Conservation (phyloP, 192 early-diverging fungal genomes). For the Backusella sp. region DNA sequence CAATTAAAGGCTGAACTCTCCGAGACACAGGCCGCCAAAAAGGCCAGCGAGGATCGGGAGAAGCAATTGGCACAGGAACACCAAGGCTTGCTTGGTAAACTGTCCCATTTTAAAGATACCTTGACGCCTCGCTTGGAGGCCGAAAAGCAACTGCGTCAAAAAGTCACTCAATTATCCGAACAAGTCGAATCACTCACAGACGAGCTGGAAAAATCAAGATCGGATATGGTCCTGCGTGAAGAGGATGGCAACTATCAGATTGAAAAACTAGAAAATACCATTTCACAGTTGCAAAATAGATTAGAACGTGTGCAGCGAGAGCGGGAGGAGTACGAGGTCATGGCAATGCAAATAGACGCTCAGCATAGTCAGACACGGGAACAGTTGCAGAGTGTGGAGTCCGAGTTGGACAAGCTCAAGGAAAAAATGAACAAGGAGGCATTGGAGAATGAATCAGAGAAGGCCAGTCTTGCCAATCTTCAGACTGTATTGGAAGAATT, state of each 20-base stretch:
- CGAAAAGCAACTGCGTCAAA: constrained; percentile 69
- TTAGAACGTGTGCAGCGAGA: constrained; percentile 60
- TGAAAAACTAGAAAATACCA: constrained; percentile 46
- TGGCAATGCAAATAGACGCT: constrained; percentile 58
- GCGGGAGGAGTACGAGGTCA: constrained; percentile 57
- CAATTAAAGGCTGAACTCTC: constrained; percentile 22
- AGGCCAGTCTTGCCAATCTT: constrained; percentile 68
- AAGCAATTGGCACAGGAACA: constrained; percentile 51
- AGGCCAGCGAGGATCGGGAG: constrained; percentile 37
- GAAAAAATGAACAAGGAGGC: constrained; percentile 45
- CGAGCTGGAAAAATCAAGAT: constrained; percentile 56
- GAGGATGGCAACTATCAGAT: constrained; percentile 60
- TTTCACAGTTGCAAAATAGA: constrained; percentile 53
- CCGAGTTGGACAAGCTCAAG: constrained; percentile 48
- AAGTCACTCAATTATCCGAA: constrained; percentile 51
- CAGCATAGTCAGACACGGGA: constrained; percentile 51
- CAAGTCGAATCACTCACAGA: constrained; percentile 45
- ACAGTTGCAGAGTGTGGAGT: constrained; percentile 32
- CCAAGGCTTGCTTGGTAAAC: constrained; percentile 68
- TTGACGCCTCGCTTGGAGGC: constrained; percentile 80
- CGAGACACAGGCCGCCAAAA: constrained; percentile 29
- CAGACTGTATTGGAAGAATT: constrained; percentile 88
- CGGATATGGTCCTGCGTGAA: constrained; percentile 60
- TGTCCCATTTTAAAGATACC: constrained; percentile 79
- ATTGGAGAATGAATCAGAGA: constrained; percentile 56